Percentiles rank a stretch among this genome's conserved stretches.
Evolutionary conservation across 805 yeast genomes (phyloP).

Genomic region (Barnettozyma populi): DNA sequence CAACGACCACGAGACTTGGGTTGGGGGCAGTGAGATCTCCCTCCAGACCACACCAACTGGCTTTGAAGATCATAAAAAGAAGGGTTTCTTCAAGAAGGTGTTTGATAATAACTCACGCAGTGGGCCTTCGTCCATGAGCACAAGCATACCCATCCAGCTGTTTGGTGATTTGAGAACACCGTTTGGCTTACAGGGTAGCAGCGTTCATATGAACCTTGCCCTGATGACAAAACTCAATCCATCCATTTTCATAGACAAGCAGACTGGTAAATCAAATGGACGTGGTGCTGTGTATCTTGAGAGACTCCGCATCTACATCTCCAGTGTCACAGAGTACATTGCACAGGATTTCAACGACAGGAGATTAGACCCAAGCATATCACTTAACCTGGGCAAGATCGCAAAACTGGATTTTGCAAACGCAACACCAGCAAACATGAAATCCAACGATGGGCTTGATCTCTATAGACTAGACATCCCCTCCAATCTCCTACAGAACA

Average conservation of each 20-base stretch:
- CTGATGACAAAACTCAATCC: constrained; percentile 4
- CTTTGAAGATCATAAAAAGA: neutral
- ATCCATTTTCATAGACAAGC: neutral
- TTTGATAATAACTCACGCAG: neutral
- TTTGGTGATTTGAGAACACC: constrained; percentile 1
- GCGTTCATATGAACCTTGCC: constrained; percentile 14
- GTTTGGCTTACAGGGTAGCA: neutral
- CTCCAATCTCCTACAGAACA: neutral
- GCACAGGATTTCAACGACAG: constrained; percentile 1
- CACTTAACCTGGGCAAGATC: neutral
- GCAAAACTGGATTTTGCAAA: constrained; percentile 1
- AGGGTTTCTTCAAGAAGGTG: neutral
- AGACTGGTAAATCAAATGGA: constrained; percentile 1
- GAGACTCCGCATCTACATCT: neutral
- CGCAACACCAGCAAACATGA: neutral
- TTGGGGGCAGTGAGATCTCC: neutral
- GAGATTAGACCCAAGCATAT: neutral
- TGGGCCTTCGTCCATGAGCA: neutral
- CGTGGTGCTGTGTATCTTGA: constrained; percentile 6
- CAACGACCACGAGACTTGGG: neutral
- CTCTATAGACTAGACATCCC: constrained; percentile 6
- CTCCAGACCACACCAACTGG: neutral
- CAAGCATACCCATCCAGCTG: neutral
- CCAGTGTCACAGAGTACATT: neutral
- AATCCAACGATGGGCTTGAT: neutral